A percentile compares a stretch with the other conserved stretches of the same genome.
phyloP scores from a whole-genome alignment of 75 land plant genomes.

The Selaginella moellendorffii region DNA sequence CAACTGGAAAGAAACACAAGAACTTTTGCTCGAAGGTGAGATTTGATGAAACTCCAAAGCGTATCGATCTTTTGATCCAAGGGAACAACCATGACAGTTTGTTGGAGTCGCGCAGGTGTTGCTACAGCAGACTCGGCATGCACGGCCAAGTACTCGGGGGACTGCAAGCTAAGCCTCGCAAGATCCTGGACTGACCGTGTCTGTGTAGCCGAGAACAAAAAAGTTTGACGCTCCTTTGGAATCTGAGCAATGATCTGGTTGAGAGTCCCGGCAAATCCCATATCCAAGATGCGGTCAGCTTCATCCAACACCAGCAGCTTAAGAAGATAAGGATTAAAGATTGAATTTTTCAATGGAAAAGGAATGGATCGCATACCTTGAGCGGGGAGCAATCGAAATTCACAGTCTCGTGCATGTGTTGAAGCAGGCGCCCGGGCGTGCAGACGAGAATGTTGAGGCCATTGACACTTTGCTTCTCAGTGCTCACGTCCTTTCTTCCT shows the following conservation, averaged over 20 bases:
- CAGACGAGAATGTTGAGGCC: slow-evolving; percentile 71
- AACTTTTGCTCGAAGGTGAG: slow-evolving; percentile 71
- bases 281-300: slow-evolving; percentile 94
- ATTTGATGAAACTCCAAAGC: slow-evolving; percentile 91
- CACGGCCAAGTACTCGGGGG: slow-evolving; percentile 85
- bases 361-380: slow-evolving; percentile 68
- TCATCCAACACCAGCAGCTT: slow-evolving; percentile 93
- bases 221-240: slow-evolving; percentile 66
- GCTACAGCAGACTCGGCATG: slow-evolving; percentile 86
- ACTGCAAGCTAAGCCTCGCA: slow-evolving; percentile 85
- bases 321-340: neutral
- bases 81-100: slow-evolving; percentile 68
- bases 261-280: slow-evolving; percentile 54
- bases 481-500: slow-evolving; percentile 75
- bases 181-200: slow-evolving; percentile 89
- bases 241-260: slow-evolving; percentile 80
- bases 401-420: slow-evolving; percentile 97
- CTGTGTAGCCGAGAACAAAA: slow-evolving; percentile 97
- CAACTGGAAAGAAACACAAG: slow-evolving; percentile 84
- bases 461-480: slow-evolving; percentile 65
- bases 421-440: slow-evolving; percentile 95
- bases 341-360: too few species aligned
- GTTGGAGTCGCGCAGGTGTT: slow-evolving; percentile 67
- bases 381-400: slow-evolving; percentile 90
- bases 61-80: slow-evolving; percentile 78